Evolutionary conservation across 495 filamentous ascomycete genomes (phyloP), one percentile per base, ranked within the genome.

Genomic region (Daldinia concentrica): DNA sequence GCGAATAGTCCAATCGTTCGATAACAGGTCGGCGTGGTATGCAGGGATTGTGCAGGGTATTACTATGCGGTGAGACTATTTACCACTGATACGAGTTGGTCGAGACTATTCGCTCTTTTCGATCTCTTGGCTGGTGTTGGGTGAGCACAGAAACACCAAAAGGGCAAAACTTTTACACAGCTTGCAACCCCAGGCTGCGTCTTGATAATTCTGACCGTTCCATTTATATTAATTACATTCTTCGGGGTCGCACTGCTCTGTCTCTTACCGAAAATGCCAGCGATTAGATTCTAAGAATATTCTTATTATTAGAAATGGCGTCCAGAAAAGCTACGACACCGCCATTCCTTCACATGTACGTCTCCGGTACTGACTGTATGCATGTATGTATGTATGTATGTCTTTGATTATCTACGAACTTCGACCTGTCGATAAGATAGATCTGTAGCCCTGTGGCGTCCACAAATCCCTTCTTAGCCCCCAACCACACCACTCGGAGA

Each of bases 21-120:
- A 72, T 59, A n/a, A 37, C 27, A 51, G 52, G 59, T 60, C 37
- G 32, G 68, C 62, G 48, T 64, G 62, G 45, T 52, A 51, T 67
- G 60, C 64, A 72, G 56, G 64, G 59, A 64, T 59, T 26, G 15
- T 70, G 48, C 60, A 70, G 55, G 43, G 60, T 70, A 64, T 59
- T 64, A 59, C 55, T 63, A 29, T 64, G 59, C 64, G 62, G 58
- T 51, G 19, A 60, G 48, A 68, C 69, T 67, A 55, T 55, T 60
- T 59, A 63, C 69, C 19, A n/a, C 64, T 61, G 64, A 72, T 72
- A 72, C 69, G 69, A 72, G 56, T 48, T 61, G 59, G 54, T 39
- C 51, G 41, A 58, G 66, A 29, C 37, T 15, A 56, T 43, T 45
- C 50, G 26, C 37, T 64, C 62, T 45, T 24, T 39, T n/a, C 19